Evolutionary conservation across 1,284 basidiomycete genomes (phyloP), one percentile per base, ranked within the genome.

Genomic region (Amylostereum chailletii): DNA sequence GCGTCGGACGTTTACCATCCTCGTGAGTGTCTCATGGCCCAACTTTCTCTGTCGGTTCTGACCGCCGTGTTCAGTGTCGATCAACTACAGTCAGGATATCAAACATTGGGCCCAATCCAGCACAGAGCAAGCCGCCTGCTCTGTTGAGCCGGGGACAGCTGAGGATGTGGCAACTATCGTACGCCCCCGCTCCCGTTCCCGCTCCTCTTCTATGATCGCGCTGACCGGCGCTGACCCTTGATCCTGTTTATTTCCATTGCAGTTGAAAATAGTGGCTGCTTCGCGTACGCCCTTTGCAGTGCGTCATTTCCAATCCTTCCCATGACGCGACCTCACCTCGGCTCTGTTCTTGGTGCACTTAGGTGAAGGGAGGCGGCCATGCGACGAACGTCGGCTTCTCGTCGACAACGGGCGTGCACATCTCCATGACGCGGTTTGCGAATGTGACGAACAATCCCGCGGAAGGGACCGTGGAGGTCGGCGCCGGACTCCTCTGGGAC

Each of bases 321-420:
- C 19, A 19, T 19, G 19, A 19, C 19, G 19, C 19, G 19, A 34
- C 32, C 31, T 32, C 34, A n/a, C 11, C 36, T 42, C n/a, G 40
- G 30, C 34, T 45, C 29, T 32, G 40, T 47, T 41, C 34, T 37
- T 7, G n/a, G 6, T 34, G 30, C 26, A 31, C 37, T 7, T 48
- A 75, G 73, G 66, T 78, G 50, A 76, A 76, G 57, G 68, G 72
- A 11, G 77, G 71, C 11, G 75, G 75, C 0, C 76, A 77, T 57
- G 56, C 71, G 1, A 62, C 66, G 8, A 75, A 74, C 55, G 66
- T 65, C 3, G 69, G 69, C 2, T 76, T 73, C 60, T 76, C 73
- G n/a, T 79, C 77, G 1, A 77, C 75, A 2, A 56, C 61, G 0
- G 77, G 76, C 11, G 68, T 80, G 9, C 74, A 77, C 34, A 76